These are phyloP conservation scores for Oryza longistaminata DNA, from an alignment of 176 grass and related monocot species.

Conservation along the genomic window DNA sequence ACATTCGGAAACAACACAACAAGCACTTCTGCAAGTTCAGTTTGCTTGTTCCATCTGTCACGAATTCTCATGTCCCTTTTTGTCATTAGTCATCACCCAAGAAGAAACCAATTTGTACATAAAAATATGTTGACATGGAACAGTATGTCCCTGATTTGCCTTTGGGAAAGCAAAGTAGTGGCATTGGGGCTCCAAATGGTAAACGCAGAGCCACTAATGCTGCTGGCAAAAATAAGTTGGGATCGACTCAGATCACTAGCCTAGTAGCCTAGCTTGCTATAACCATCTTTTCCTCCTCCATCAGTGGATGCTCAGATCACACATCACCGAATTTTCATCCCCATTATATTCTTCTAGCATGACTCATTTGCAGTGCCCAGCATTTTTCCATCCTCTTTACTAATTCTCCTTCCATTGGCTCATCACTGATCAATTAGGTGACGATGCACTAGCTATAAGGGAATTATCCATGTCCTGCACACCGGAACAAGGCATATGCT, in stretches of 20 bases:
- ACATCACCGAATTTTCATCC: constrained; percentile 28
- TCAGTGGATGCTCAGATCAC: constrained; percentile 55
- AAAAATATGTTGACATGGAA: constrained; percentile 39
- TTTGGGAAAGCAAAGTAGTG: constrained; percentile 21
- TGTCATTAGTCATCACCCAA: not conserved
- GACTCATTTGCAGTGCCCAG: constrained; percentile 22
- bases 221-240: constrained; percentile 33
- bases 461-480: constrained; percentile 45
- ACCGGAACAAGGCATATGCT: constrained; percentile 41
- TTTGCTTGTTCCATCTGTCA: constrained; percentile 56
- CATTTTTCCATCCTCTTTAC: constrained; percentile 37
- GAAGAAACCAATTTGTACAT: not conserved
- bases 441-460: constrained; percentile 18
- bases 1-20: constrained; percentile 18
- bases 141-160: not conserved
- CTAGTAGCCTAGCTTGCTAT: not conserved
- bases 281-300: constrained; percentile 14
- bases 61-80: constrained; percentile 8
- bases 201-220: constrained; percentile 42
- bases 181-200: constrained; percentile 27
- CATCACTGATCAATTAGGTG: constrained; percentile 30
- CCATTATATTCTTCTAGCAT: not conserved
- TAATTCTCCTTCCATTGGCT: constrained; percentile 34
- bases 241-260: constrained; percentile 44
- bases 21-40: constrained; percentile 31